Base-by-base conservation (phyloP, 805 yeast species). In the Nakazawaea anatomiae region DNA sequence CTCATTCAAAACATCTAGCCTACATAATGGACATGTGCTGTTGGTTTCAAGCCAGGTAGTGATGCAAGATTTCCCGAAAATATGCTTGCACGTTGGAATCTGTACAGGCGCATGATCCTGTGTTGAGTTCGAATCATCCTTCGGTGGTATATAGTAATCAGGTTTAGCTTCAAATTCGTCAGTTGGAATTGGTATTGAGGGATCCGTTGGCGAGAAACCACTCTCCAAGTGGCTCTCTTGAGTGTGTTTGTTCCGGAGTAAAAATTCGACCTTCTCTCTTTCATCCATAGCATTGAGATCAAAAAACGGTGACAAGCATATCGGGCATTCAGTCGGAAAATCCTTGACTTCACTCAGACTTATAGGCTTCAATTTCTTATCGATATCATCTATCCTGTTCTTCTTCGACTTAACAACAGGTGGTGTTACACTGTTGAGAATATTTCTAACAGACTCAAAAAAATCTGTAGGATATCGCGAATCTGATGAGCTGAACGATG, bases 11-110 rank as follows among this genome's bases (percentile, higher is more conserved):
- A 84, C 71, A 11, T 76, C 72, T 12, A 72, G 70, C 50, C 97
- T 79, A 62, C 98, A 91, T 45, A 91, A 68, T 0, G 98, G 98
- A 65, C 97, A 90, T 1, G 89, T 77, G 7, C 79, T 74, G 57
- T 85, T 80, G 39, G 76, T 68, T 53, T 73, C 74, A 47, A 90
- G 75, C 98, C 98, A 91, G 56, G 84, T 86, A 45, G 72, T 76
- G 25, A 89, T 72, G 68, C 98, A 91, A 25, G 80, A 76, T 55
- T 80, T 74, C 7, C 98, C 97, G 69, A 91, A 91, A 0, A 81
- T 63, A 61, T 91, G 98, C 4, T 78, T 78, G 62, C 98, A 91
- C 52, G 66, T 69, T 0, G 96, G 92, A 69, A 91, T 70, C 55
- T 77, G 69, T 1, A 86, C 74, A 0, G 96, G 84, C 6, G 73